A percentile compares a stretch with the other conserved stretches of the same genome.
Conservation (phyloP, 2,329 filamentous ascomycete species). For the Neonectria punicea region DNA sequence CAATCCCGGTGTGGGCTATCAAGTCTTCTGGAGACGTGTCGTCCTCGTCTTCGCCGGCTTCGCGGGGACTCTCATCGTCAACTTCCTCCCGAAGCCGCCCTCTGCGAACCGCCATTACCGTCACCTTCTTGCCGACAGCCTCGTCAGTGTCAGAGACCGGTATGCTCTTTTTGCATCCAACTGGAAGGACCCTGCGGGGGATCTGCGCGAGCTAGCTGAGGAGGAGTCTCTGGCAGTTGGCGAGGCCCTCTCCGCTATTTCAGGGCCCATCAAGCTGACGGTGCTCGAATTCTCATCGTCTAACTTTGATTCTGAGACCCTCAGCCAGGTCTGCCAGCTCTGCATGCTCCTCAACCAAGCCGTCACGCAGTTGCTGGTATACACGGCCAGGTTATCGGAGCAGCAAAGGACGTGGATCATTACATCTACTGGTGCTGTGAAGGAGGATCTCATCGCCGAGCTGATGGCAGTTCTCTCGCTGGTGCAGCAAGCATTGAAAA, state of each 20-base stretch:
- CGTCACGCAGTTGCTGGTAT: constrained; percentile 15
- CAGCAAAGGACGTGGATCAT: constrained; percentile 7
- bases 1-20: constrained; percentile 23
- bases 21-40: constrained; percentile 20
- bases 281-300: constrained; percentile 21
- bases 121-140: constrained; percentile 16
- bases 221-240: constrained; percentile 13
- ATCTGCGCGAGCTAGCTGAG: constrained; percentile 17
- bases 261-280: constrained; percentile 19
- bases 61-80: constrained; percentile 14
- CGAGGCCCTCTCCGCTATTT: constrained; percentile 15
- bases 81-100: constrained; percentile 21
- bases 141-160: constrained; percentile 16
- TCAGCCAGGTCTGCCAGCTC: constrained; percentile 10
- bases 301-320: constrained; percentile 17
- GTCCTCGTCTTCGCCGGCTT: constrained; percentile 23
- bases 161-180: constrained; percentile 23
- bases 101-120: constrained; percentile 24
- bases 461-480: constrained; percentile 22
- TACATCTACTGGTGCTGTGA: not conserved
- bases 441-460: constrained; percentile 16
- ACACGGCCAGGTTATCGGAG: not conserved
- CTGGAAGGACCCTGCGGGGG: constrained; percentile 15
- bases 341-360: constrained; percentile 23
- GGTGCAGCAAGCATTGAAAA: constrained; percentile 19